Evolutionary conservation across 2,329 filamentous ascomycete species (phyloP).

Genomic region (Penicillium griseofulvum): DNA sequence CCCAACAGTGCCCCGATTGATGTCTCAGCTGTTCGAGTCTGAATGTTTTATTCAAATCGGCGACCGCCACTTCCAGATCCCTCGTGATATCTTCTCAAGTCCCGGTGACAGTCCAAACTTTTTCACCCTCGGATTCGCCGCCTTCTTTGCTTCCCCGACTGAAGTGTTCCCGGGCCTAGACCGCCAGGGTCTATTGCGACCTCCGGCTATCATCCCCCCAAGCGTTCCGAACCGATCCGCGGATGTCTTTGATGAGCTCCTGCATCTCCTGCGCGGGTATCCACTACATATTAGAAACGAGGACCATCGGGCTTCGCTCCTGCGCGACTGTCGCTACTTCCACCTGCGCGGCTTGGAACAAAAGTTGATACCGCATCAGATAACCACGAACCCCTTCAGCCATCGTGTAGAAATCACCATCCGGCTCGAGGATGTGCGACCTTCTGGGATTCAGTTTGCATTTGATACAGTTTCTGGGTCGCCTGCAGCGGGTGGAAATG

Average conservation of each 20-base stretch:
- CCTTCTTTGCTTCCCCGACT: constrained; percentile 77
- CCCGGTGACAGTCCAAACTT: constrained; percentile 94
- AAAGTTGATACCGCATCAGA: constrained; percentile 72
- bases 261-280: constrained; percentile 81
- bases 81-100: constrained; percentile 77
- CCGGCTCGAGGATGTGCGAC: constrained; percentile 80
- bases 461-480: constrained; percentile 42
- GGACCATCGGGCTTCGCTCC: constrained; percentile 70
- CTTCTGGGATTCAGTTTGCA: constrained; percentile 72
- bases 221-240: constrained; percentile 76
- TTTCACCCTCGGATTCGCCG: constrained; percentile 85
- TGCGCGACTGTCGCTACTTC: constrained; percentile 88
- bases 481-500: constrained; percentile 49
- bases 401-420: constrained; percentile 72
- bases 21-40: constrained; percentile 86
- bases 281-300: constrained; percentile 73
- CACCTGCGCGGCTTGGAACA: constrained; percentile 91
- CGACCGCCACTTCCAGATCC: constrained; percentile 81
- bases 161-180: constrained; percentile 85
- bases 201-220: constrained; percentile 81
- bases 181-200: constrained; percentile 73
- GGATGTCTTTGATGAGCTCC: constrained; percentile 78
- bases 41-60: constrained; percentile 92
- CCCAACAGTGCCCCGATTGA: constrained; percentile 74
- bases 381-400: constrained; percentile 70